phyloP scores from a whole-genome alignment of 1,139 yeast genomes.

The Hyphopichia buzzinii region DNA sequence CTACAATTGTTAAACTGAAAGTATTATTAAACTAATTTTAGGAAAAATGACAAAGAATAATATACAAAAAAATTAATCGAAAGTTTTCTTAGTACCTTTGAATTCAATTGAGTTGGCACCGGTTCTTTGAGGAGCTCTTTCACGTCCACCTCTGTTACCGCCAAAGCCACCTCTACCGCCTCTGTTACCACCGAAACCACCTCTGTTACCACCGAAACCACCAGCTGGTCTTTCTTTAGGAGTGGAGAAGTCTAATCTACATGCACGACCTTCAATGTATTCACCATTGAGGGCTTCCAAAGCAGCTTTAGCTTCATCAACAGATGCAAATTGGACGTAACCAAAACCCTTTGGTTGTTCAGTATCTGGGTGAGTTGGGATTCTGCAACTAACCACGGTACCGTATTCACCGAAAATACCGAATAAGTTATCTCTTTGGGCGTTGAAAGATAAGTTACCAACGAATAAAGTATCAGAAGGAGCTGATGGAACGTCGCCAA shows the following conservation, averaged over 20 bases:
- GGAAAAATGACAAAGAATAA: not conserved
- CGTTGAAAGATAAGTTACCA: constrained; percentile 92
- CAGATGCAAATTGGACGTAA: constrained; percentile 82
- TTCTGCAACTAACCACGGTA: constrained; percentile 79
- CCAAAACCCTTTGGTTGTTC: constrained; percentile 99
- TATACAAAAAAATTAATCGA: constrained; percentile 49
- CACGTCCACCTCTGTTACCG: constrained; percentile 27
- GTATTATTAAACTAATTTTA: not conserved
- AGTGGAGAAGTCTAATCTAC: constrained; percentile 91
- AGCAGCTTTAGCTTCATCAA: constrained; percentile 91
- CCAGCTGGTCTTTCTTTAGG: constrained; percentile 67
- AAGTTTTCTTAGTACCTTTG: constrained; percentile 76
- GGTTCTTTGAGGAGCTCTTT: constrained; percentile 56
- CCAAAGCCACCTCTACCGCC: constrained; percentile 41
- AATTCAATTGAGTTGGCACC: constrained; percentile 59
- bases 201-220: constrained; percentile 23
- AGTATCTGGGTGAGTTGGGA: constrained; percentile 98
- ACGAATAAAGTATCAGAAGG: constrained; percentile 95
- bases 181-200: constrained; percentile 33
- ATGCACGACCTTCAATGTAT: constrained; percentile 86
- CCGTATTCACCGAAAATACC: constrained; percentile 76
- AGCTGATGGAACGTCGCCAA: constrained; percentile 84
- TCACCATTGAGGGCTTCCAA: constrained; percentile 85
- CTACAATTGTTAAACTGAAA: not conserved
- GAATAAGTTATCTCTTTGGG: constrained; percentile 74